phyloP scores from a whole-genome alignment of 805 yeast species.

The Zygosaccharomyces siamensis region DNA sequence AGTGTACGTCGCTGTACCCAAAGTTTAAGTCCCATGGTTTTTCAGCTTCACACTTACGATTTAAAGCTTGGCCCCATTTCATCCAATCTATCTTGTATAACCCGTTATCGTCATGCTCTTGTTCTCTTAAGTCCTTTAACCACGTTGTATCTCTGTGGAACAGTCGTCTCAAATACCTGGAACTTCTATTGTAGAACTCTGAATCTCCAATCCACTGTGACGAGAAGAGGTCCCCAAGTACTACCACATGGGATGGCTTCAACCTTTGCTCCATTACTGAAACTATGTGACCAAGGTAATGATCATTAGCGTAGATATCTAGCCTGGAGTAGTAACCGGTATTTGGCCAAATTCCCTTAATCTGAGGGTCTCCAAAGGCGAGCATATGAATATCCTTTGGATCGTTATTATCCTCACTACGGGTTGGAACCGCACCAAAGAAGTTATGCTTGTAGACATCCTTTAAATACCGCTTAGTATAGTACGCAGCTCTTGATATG shows the following conservation, averaged over 20 bases:
- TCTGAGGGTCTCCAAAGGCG: slow-evolving; percentile 96
- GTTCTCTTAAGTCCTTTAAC: slow-evolving; percentile 40
- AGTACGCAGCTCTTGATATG: slow-evolving; percentile 24
- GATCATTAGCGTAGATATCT: slow-evolving; percentile 88
- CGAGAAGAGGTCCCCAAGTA: slow-evolving; percentile 88
- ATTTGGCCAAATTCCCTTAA: slow-evolving; percentile 76
- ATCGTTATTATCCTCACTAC: slow-evolving; percentile 6
- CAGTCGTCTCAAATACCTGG: slow-evolving; percentile 64
- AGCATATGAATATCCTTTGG: slow-evolving; percentile 56
- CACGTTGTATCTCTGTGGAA: slow-evolving; percentile 63
- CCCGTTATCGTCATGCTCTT: slow-evolving; percentile 27
- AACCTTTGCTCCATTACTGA: slow-evolving; percentile 56
- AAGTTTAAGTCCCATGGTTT: slow-evolving; percentile 36
- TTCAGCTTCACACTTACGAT: slow-evolving; percentile 21
- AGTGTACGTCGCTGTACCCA: slow-evolving; percentile 57
- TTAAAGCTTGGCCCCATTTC: slow-evolving; percentile 26
- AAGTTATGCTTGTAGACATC: slow-evolving; percentile 26
- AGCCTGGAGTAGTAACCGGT: slow-evolving; percentile 69
- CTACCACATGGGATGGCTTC: slow-evolving; percentile 75
- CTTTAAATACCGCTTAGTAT: slow-evolving; percentile 27
- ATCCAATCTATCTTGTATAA: slow-evolving; percentile 28
- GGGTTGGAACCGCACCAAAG: neutral
- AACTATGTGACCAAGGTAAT: slow-evolving; percentile 81
- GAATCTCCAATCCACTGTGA: slow-evolving; percentile 92
- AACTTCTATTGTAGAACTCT: slow-evolving; percentile 78